Evolutionary conservation across 345 rosid genomes (phyloP).

Genomic region (Linum usitatissimum): DNA sequence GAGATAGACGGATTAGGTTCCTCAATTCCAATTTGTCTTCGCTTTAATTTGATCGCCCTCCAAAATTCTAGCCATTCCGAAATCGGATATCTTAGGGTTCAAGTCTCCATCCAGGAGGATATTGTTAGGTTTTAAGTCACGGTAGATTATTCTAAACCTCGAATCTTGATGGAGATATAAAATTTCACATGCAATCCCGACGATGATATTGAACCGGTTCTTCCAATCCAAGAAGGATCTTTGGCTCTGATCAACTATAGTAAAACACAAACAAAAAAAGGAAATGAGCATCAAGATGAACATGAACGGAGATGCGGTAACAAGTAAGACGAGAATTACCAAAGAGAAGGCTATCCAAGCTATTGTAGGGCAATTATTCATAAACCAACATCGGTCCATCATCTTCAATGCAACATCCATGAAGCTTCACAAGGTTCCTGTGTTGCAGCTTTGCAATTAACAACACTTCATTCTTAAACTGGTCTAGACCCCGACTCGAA

Average conservation of each 20-base stretch:
- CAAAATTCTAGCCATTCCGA: no score
- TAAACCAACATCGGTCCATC: constrained; percentile 8
- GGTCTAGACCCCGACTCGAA: constrained; percentile 12
- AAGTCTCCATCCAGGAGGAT: neutral
- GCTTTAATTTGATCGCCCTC: no score
- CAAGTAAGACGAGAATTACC: no score
- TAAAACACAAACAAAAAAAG: no score
- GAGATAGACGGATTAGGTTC: no score
- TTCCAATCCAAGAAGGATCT: neutral
- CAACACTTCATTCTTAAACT: constrained; percentile 12
- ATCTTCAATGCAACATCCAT: constrained; percentile 11
- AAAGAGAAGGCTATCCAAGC: constrained; percentile 11
- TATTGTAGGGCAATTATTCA: neutral
- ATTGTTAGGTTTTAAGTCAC: no score
- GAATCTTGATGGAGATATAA: neutral
- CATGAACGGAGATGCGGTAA: no score
- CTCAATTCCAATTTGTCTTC: no score
- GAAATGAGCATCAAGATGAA: neutral
- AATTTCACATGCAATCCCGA: neutral
- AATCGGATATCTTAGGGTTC: no score
- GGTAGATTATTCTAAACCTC: neutral
- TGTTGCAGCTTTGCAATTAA: constrained; percentile 17
- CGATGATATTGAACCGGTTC: neutral
- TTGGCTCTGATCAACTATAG: neutral
- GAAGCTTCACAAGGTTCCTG: constrained; percentile 15